Conservation (phyloP, 495 filamentous ascomycete species). For the Bryoglossum gracile region DNA sequence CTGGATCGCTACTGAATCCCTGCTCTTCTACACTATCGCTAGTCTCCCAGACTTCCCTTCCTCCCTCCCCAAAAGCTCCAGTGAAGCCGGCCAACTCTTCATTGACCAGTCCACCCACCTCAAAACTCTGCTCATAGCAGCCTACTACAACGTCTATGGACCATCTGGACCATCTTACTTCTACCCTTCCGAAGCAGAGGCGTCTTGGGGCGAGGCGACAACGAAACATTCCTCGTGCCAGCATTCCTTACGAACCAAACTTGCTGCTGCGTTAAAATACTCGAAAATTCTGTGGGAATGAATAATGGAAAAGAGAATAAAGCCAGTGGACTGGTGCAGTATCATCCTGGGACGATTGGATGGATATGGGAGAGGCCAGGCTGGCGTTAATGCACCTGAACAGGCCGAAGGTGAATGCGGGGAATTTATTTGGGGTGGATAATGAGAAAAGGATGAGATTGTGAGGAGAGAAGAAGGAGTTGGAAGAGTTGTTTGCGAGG, state of each 20-base stretch:
- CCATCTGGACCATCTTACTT: conserved; percentile 40
- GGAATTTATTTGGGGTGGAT: not conserved
- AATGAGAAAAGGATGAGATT: not conserved
- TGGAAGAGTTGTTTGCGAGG: not conserved
- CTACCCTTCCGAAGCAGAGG: conserved; percentile 52
- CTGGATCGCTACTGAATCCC: conserved; percentile 45
- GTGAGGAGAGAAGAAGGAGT: not conserved
- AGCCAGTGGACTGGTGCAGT: conserved; percentile 38
- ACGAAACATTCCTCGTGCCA: conserved; percentile 54
- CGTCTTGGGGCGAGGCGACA: conserved; percentile 51
- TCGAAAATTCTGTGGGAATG: conserved; percentile 32
- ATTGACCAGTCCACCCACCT: conserved; percentile 46
- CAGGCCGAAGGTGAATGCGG: not conserved
- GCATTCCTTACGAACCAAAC: conserved; percentile 41
- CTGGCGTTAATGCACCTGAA: not conserved
- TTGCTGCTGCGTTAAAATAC: conserved; percentile 44
- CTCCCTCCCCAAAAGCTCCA: conserved; percentile 26
- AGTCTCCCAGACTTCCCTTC: conserved; percentile 35
- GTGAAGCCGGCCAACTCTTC: conserved; percentile 50
- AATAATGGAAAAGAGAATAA: conserved; percentile 1
- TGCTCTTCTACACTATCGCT: conserved; percentile 48
- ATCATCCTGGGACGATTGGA: conserved; percentile 38
- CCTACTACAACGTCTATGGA: conserved; percentile 59
- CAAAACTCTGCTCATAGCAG: conserved; percentile 43
- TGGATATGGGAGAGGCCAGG: not conserved